phyloP scores from a whole-genome alignment of 768 basidiomycete genomes.

The Gloeostereum incarnatum region DNA sequence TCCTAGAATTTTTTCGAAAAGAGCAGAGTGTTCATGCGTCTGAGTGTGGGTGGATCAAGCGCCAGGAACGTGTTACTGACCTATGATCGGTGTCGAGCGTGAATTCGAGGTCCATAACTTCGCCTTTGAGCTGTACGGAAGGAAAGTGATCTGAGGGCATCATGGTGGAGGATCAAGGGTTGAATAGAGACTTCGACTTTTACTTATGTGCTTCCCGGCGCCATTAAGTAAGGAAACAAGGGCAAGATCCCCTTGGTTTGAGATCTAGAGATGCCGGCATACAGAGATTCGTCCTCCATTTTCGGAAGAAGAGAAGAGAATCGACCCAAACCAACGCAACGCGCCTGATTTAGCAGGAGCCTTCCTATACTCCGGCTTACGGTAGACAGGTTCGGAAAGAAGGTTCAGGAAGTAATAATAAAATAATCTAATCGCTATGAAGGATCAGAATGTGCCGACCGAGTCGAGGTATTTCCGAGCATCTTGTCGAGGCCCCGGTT shows the following conservation, averaged over 20 bases:
- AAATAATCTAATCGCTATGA: no score
- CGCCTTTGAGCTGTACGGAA: constrained; percentile 61
- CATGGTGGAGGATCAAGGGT: constrained; percentile 37
- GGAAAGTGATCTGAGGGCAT: constrained; percentile 48
- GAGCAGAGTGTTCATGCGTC: no score
- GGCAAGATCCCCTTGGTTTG: no score
- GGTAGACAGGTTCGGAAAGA: no score
- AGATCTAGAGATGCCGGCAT: constrained; percentile 4
- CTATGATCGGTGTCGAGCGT: constrained; percentile 62
- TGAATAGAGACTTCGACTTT: constrained; percentile 35
- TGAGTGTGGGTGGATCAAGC: background rate
- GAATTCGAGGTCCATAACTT: constrained; percentile 73
- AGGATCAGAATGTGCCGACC: no score
- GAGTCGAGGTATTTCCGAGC: no score
- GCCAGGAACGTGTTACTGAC: constrained; percentile 18
- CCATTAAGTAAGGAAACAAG: constrained; percentile 51
- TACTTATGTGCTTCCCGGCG: constrained; percentile 46
- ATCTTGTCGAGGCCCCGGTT: no score
- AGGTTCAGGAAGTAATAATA: no score
- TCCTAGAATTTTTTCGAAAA: no score
- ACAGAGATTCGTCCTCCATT: no score
- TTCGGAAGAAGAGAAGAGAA: no score
- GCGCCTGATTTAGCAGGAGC: constrained; percentile 3
- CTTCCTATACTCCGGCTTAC: constrained; percentile 3
- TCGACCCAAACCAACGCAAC: constrained; percentile 1